Conservation (phyloP, 495 filamentous ascomycete species). For the Aspergillus kassunensis region DNA sequence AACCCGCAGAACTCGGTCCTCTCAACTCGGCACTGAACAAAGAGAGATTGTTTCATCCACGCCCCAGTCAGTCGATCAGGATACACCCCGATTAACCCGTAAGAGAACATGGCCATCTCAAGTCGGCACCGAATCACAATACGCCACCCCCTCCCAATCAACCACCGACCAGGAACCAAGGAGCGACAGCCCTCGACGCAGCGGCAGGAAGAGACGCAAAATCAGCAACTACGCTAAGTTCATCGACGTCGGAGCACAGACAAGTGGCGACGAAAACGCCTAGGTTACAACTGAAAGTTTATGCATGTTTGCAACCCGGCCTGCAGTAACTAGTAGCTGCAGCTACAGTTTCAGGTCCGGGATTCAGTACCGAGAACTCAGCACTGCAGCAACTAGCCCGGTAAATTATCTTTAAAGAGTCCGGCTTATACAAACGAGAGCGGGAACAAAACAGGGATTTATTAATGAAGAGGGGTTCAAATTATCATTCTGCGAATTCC, state of each 20-base stretch:
- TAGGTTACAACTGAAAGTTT: neutral
- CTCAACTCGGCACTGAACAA: neutral
- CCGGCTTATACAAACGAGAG: neutral
- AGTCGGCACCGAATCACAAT: neutral
- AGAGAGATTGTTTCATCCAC: neutral
- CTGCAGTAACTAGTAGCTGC: too few species aligned
- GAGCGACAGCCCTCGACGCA: slow-evolving; percentile 12
- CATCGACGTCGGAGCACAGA: slow-evolving; percentile 26
- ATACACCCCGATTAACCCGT: neutral
- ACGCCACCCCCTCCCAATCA: neutral
- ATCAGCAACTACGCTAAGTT: slow-evolving; percentile 27
- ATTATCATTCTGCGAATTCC: neutral
- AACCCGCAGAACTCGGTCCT: slow-evolving; percentile 1
- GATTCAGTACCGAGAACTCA: too few species aligned
- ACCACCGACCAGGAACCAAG: neutral
- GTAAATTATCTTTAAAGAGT: neutral
- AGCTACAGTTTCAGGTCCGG: neutral
- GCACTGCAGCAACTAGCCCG: neutral
- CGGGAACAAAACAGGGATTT: neutral
- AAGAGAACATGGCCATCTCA: slow-evolving; percentile 7
- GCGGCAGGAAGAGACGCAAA: slow-evolving; percentile 25
- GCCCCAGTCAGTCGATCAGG: neutral
- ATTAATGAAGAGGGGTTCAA: too few species aligned
- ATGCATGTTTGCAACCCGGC: neutral
- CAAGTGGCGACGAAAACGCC: slow-evolving; percentile 19